These are phyloP conservation scores for Carex myosuroides DNA, from an alignment of 176 grass and related monocot species.

Conservation along the genomic window DNA sequence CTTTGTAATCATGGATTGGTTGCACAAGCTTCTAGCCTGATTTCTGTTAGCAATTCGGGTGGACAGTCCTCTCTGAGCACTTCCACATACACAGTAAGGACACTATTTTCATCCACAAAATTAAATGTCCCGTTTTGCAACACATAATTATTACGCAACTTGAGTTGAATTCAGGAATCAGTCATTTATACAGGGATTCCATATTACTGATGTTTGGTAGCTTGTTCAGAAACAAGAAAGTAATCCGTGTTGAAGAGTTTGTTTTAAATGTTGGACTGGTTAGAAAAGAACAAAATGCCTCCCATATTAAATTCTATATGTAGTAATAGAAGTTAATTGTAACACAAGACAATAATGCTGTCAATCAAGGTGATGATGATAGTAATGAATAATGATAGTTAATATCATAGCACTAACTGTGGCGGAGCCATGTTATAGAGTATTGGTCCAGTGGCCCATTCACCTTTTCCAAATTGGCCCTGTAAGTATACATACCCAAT, in stretches of 20 bases:
- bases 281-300: neutral
- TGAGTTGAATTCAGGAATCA: neutral
- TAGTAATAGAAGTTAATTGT: neutral
- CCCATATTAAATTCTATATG: neutral
- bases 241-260: neutral
- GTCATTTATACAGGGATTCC: neutral
- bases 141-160: neutral
- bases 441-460: neutral
- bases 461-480: neutral
- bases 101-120: neutral
- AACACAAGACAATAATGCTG: neutral
- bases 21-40: conserved; percentile 60
- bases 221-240: neutral
- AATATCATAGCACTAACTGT: neutral
- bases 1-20: conserved; percentile 84
- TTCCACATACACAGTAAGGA: conserved; percentile 71
- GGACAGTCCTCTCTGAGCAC: conserved; percentile 74
- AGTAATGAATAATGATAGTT: neutral
- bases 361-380: neutral
- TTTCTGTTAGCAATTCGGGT: conserved; percentile 61
- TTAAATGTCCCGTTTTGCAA: neutral
- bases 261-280: neutral
- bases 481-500: neutral
- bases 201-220: neutral
- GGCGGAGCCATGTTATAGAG: neutral